A percentile compares a stretch with the other conserved stretches of the same genome.
Conservation (phyloP, 805 yeast species). For the Pichia californica region DNA sequence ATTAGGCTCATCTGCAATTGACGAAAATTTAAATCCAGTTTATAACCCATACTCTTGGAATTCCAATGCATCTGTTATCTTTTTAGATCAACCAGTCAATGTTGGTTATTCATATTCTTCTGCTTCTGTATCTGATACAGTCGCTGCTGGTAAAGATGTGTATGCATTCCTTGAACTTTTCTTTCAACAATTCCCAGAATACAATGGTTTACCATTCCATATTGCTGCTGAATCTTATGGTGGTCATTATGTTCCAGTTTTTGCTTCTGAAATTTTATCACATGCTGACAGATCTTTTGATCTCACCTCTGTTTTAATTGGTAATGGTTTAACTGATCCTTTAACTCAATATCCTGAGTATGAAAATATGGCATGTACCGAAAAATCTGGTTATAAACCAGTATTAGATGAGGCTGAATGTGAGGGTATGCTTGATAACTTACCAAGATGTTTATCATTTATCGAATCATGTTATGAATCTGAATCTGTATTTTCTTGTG, state of each 20-base stretch:
- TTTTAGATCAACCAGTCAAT: constrained; percentile 89
- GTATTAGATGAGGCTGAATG: constrained; percentile 69
- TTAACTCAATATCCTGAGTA: constrained; percentile 70
- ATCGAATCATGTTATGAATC: constrained; percentile 61
- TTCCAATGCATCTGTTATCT: constrained; percentile 80
- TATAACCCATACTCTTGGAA: constrained; percentile 89
- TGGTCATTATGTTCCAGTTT: constrained; percentile 75
- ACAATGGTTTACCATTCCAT: constrained; percentile 53
- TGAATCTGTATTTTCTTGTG: constrained; percentile 51
- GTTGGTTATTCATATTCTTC: constrained; percentile 87
- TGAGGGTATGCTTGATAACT: constrained; percentile 50
- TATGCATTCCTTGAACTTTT: constrained; percentile 78
- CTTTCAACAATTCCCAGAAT: constrained; percentile 77
- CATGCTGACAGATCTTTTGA: constrained; percentile 54
- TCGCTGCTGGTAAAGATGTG: constrained; percentile 83
- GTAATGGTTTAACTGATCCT: constrained; percentile 90
- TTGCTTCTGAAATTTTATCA: constrained; percentile 49
- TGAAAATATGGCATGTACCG: constrained; percentile 92
- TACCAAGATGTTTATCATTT: constrained; percentile 59
- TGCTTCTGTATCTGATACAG: constrained; percentile 54
- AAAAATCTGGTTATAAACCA: constrained; percentile 69
- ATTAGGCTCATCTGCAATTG: constrained; percentile 80
- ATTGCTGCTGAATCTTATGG: constrained; percentile 84
- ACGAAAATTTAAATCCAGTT: constrained; percentile 57
- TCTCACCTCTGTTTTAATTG: constrained; percentile 75